These are phyloP conservation scores for Cercospora sp. DNA, from an alignment of 2,329 filamentous ascomycete species.

Conservation along the genomic window DNA sequence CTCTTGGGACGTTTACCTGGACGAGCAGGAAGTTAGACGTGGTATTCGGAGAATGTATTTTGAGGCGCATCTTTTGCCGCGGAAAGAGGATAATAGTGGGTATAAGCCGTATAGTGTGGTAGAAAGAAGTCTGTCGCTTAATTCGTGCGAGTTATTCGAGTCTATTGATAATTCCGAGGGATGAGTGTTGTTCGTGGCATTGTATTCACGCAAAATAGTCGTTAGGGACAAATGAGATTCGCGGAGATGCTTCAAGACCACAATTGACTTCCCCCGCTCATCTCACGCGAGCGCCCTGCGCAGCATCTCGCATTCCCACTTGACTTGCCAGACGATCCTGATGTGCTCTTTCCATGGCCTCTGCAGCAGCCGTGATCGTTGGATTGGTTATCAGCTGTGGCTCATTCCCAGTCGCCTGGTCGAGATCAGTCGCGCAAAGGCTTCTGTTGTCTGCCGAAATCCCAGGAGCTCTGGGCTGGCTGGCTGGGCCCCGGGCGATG, in stretches of 20 bases:
- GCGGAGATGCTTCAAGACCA: too few species aligned
- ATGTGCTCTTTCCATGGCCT: slow-evolving; percentile 4
- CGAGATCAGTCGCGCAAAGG: neutral
- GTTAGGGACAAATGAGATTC: too few species aligned
- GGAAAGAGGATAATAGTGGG: too few species aligned
- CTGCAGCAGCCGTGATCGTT: slow-evolving; percentile 12
- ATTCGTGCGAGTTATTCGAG: too few species aligned
- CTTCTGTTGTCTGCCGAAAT: too few species aligned
- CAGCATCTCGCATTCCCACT: slow-evolving; percentile 5
- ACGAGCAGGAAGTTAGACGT: neutral
- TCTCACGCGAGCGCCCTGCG: neutral
- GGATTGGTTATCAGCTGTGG: slow-evolving; percentile 11
- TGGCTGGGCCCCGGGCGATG: too few species aligned
- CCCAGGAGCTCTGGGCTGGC: too few species aligned
- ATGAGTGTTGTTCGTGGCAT: too few species aligned
- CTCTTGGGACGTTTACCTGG: neutral
- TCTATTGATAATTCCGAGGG: too few species aligned
- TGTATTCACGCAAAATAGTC: too few species aligned
- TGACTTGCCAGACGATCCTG: slow-evolving; percentile 4
- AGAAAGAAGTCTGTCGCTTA: too few species aligned
- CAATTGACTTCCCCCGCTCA: neutral
- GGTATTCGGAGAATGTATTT: neutral
- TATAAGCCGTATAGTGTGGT: too few species aligned
- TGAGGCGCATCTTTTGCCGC: neutral
- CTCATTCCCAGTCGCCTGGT: slow-evolving; percentile 4